Percentiles rank a stretch among this genome's conserved stretches.
These are phyloP conservation scores for Peterozyma xylosa DNA, from an alignment of 805 yeast genomes.

Conservation along the genomic window DNA sequence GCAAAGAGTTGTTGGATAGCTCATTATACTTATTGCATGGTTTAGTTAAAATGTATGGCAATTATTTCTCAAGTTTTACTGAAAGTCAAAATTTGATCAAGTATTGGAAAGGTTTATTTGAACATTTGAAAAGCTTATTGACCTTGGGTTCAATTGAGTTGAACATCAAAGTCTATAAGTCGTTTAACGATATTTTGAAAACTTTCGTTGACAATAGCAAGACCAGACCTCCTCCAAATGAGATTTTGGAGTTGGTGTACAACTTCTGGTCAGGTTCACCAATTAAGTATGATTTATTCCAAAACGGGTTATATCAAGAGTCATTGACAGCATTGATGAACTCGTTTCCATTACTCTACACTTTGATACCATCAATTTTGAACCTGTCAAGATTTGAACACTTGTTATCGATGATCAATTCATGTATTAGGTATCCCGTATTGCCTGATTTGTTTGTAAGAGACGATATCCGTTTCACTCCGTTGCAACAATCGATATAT, in stretches of 20 bases:
- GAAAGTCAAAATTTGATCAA: slow-evolving; percentile 14
- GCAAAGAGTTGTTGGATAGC: slow-evolving; percentile 51
- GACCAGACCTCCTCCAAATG: slow-evolving; percentile 17
- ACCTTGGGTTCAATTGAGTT: slow-evolving; percentile 35
- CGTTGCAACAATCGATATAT: slow-evolving; percentile 55
- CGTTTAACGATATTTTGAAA: slow-evolving; percentile 39
- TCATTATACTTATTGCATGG: slow-evolving; percentile 58
- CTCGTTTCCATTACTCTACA: slow-evolving; percentile 43
- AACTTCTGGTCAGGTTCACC: slow-evolving; percentile 41
- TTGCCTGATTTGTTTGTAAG: slow-evolving; percentile 42
- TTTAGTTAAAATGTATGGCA: slow-evolving; percentile 49
- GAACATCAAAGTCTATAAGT: slow-evolving; percentile 47
- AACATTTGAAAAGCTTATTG: slow-evolving; percentile 36
- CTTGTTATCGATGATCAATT: slow-evolving; percentile 52
- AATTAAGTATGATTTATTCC: slow-evolving; percentile 34
- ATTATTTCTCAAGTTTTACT: slow-evolving; percentile 35
- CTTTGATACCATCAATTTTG: slow-evolving; percentile 23
- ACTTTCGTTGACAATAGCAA: slow-evolving; percentile 10
- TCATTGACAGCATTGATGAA: slow-evolving; percentile 47
- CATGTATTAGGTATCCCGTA: slow-evolving; percentile 67
- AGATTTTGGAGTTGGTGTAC: slow-evolving; percentile 31
- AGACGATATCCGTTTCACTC: slow-evolving; percentile 53
- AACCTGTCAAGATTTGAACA: slow-evolving; percentile 32
- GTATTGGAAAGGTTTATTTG: slow-evolving; percentile 54
- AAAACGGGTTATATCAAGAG: slow-evolving; percentile 44